Evolutionary conservation across 257 asterid genomes (phyloP), one percentile per base, ranked within the genome.

Genomic region (Jasminum sambac): DNA sequence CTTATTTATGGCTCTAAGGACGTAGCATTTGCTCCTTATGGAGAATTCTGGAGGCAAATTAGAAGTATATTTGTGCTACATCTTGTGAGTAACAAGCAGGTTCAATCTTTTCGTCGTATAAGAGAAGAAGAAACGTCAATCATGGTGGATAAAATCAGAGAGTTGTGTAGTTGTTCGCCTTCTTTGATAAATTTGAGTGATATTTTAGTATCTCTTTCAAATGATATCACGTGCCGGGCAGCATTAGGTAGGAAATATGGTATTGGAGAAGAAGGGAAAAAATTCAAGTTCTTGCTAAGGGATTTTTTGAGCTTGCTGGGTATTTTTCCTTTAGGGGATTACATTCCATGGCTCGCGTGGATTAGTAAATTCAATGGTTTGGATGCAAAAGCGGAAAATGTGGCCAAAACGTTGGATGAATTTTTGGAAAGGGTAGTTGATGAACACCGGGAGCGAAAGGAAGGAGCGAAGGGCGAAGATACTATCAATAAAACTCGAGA

Each of bases 321-420:
- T 0, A 64, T 63, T 44, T 1, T 71, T 1, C 46, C 34, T n/a
- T 13, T 88, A 1, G 92, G 89, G 12, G 85, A 81, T 8, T 83
- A 71, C 30, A 68, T 86, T 46, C 89, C 89, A 2, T 79, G 85
- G 62, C 90, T 86, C 57, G 34, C 67, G 25, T 88, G 90, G 90
- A 44, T 84, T 48, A 72, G 73, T 61, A 48, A 42, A 2, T 25
- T 88, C 5, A 88, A 24, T 64, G 96, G 93, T 24, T 78, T 78
- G 6, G 58, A 78, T 36, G 63, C 46, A 0, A 75, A 72, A 72
- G 80, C 77, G 8, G 83, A 80, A 1, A 77, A 25, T 67, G 75
- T 75, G 48, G 88, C 79, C 0, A 71, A 43, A n/a, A 82, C 71
- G 30, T 19, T 86, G 26, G 89, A 89, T 77, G 84, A 11, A 0